phyloP scores from a whole-genome alignment of 1,139 yeast genomes.

The Zygoascus sp. region DNA sequence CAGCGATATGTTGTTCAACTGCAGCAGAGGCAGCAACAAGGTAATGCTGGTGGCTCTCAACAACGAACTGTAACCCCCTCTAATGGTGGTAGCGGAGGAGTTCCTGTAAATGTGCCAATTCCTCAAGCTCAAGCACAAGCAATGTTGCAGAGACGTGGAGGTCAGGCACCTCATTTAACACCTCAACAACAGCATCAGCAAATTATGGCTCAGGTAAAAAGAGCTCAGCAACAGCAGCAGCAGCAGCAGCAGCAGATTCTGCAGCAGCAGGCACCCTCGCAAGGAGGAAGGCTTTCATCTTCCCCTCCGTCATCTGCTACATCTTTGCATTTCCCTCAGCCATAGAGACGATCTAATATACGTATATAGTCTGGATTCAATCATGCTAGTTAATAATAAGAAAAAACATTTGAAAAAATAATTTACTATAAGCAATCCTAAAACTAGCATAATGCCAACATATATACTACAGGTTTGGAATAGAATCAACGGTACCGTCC shows the following conservation, averaged over 20 bases:
- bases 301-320: slow-evolving; percentile 4
- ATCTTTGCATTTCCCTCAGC: slow-evolving; percentile 2
- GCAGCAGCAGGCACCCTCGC: slow-evolving; percentile 1
- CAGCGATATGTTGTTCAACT: slow-evolving; percentile 41
- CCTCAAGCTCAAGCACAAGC: slow-evolving; percentile 23
- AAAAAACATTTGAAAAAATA: neutral
- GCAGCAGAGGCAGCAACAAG: slow-evolving; percentile 33
- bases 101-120: slow-evolving; percentile 11
- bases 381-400: no score
- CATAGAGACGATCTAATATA: neutral
- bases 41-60: slow-evolving; percentile 28
- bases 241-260: slow-evolving; percentile 18
- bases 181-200: slow-evolving; percentile 27
- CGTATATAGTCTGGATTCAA: no score
- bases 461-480: slow-evolving; percentile 28
- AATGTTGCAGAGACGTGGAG: slow-evolving; percentile 22
- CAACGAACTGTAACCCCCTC: neutral
- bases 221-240: slow-evolving; percentile 26
- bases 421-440: neutral
- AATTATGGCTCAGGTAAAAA: slow-evolving; percentile 18
- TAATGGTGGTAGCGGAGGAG: slow-evolving; percentile 11
- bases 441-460: neutral
- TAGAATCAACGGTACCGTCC: slow-evolving; percentile 28
- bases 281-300: neutral
- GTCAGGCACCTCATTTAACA: slow-evolving; percentile 15